Evolutionary conservation across 1,284 basidiomycete species (phyloP).

Genomic region (Singerocomus inundabilis): DNA sequence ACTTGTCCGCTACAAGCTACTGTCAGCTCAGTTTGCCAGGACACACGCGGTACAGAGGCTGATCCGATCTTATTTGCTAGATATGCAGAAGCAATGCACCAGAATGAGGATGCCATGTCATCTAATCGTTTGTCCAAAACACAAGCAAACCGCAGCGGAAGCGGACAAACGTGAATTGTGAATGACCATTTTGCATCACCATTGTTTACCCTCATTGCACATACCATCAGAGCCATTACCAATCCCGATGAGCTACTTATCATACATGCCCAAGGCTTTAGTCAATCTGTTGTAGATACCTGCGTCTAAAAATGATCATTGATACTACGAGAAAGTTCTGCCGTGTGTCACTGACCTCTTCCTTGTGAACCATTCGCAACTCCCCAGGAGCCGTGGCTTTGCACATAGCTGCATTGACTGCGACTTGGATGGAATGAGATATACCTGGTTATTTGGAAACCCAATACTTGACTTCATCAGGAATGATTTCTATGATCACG

Average conservation of each 20-base stretch:
- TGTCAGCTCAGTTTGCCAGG: slow-evolving; percentile 52
- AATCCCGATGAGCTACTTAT: slow-evolving; percentile 1
- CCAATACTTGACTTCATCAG: slow-evolving; percentile 83
- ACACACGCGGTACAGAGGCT: neutral
- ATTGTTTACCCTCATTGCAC: slow-evolving; percentile 3
- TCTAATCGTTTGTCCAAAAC: slow-evolving; percentile 61
- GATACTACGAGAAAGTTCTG: neutral
- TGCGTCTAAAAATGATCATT: slow-evolving; percentile 26
- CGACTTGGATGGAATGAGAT: slow-evolving; percentile 50
- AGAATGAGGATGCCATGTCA: slow-evolving; percentile 76
- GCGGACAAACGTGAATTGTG: slow-evolving; percentile 23
- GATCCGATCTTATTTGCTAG: slow-evolving; percentile 37
- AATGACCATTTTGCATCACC: neutral
- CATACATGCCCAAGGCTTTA: slow-evolving; percentile 1
- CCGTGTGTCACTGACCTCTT: slow-evolving; percentile 49
- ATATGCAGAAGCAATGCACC: slow-evolving; percentile 87
- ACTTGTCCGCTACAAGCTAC: slow-evolving; percentile 86
- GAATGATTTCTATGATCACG: slow-evolving; percentile 76
- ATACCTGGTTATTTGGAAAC: slow-evolving; percentile 48
- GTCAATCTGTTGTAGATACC: slow-evolving; percentile 16
- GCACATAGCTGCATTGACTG: slow-evolving; percentile 54
- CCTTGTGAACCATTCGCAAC: slow-evolving; percentile 57
- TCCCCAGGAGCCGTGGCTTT: slow-evolving; percentile 61
- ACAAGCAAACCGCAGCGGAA: slow-evolving; percentile 37
- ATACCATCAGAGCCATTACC: slow-evolving; percentile 18